Evolutionary conservation across 2,329 filamentous ascomycete genomes (phyloP).

Genomic region (Neofusicoccum parvum): DNA sequence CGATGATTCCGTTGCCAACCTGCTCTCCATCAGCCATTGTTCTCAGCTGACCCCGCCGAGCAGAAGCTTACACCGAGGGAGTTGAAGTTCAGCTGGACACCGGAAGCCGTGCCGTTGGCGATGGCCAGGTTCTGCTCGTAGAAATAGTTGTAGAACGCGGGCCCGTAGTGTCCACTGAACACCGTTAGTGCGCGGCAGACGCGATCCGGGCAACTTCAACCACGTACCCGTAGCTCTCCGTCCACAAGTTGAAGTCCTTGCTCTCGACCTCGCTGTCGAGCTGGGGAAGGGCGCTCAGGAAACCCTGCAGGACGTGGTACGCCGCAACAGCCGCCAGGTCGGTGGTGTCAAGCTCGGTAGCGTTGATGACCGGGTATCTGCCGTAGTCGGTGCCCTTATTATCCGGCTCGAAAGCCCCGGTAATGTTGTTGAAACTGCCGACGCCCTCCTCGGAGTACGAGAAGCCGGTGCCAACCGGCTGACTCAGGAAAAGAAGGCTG

Average conservation of each 20-base stretch:
- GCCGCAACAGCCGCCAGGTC: conserved; percentile 57
- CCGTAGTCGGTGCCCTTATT: conserved; percentile 47
- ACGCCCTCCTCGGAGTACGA: conserved; percentile 43
- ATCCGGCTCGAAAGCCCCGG: conserved; percentile 50
- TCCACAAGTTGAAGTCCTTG: conserved; percentile 61
- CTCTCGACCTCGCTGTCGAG: conserved; percentile 51
- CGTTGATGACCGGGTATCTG: conserved; percentile 54
- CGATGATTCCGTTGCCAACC: conserved; percentile 60
- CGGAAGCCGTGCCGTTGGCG: conserved; percentile 50
- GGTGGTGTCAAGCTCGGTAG: conserved; percentile 56
- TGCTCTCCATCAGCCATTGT: background rate
- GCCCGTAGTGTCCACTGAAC: conserved; percentile 52
- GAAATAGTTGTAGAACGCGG: conserved; percentile 60
- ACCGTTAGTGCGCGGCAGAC: conserved; percentile 25
- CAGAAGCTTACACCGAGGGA: conserved; percentile 45
- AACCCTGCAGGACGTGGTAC: conserved; percentile 60
- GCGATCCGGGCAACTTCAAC: conserved; percentile 23
- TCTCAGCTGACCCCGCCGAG: background rate
- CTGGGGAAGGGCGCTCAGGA: conserved; percentile 52
- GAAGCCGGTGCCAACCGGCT: conserved; percentile 62
- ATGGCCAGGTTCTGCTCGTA: conserved; percentile 60
- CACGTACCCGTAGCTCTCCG: conserved; percentile 50
- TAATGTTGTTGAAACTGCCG: conserved; percentile 41
- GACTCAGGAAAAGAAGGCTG: conserved; percentile 64
- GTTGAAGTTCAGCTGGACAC: conserved; percentile 56